These are phyloP conservation scores for Vinca major DNA, from an alignment of 305 asterid genomes.

Conservation along the genomic window DNA sequence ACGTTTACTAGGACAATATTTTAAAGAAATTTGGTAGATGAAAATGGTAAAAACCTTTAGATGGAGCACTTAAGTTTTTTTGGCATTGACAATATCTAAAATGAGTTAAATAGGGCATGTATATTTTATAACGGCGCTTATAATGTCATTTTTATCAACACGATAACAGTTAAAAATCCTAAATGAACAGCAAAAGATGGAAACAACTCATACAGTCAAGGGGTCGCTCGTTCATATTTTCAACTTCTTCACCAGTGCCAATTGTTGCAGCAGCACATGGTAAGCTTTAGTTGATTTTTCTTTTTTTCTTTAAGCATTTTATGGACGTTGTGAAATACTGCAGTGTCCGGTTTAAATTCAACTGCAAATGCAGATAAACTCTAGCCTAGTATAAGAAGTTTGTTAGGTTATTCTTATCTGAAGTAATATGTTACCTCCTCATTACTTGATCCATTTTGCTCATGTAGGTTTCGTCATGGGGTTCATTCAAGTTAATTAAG, in stretches of 20 bases:
- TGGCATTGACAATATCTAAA: neutral
- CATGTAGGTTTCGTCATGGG: neutral
- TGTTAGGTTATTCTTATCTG: neutral
- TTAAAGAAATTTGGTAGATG: neutral
- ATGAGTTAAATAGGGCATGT: neutral
- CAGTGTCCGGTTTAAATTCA: neutral
- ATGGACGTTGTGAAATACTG: neutral
- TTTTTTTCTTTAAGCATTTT: neutral
- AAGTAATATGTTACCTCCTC: neutral
- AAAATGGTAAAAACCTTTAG: neutral
- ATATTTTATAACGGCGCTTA: neutral
- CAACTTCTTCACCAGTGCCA: constrained; percentile 88
- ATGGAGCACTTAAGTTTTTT: neutral
- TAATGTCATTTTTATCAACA: neutral
- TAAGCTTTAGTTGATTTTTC: constrained; percentile 14
- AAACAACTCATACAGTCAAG: constrained; percentile 88
- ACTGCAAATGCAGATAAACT: neutral
- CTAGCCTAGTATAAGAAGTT: neutral
- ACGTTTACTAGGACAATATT: neutral
- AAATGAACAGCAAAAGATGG: constrained; percentile 76
- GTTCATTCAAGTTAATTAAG: neutral
- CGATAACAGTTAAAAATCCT: constrained; percentile 8
- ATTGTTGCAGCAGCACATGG: constrained; percentile 92
- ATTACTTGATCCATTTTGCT: neutral
- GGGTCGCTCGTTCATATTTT: constrained; percentile 93